A percentile compares a stretch with the other conserved stretches of the same genome.
Evolutionary conservation across 805 yeast genomes (phyloP).

Genomic region (Ogataea chonburiensis): DNA sequence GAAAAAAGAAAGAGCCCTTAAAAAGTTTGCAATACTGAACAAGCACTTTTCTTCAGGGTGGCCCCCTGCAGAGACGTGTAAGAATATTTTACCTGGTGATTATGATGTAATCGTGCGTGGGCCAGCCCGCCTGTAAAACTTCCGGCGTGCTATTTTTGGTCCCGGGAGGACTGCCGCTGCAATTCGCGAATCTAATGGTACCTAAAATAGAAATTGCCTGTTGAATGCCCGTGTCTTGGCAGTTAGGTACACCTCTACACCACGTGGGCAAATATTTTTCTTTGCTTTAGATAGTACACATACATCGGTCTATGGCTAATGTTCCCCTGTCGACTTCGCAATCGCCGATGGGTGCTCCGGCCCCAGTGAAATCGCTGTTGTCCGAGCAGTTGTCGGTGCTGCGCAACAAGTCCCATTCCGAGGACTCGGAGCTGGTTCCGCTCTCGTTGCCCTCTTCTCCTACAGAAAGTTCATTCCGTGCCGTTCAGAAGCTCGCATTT

Average conservation of each 20-base stretch:
- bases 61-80: no score
- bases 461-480: conserved; percentile 1
- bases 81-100: no score
- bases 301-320: conserved; percentile 1
- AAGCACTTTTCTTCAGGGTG: background rate
- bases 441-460: conserved; percentile 4
- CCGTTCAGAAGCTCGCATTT: conserved; percentile 3
- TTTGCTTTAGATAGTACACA: no score
- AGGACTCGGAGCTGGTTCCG: conserved; percentile 1
- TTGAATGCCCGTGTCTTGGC: no score
- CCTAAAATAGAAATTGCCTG: conserved; percentile 7
- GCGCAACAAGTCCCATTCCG: conserved; percentile 11
- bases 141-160: conserved; percentile 5
- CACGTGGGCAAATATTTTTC: no score
- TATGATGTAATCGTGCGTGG: conserved; percentile 7
- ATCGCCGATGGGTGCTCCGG: conserved; percentile 1
- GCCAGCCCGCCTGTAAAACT: conserved; percentile 1
- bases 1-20: conserved; percentile 8
- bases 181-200: conserved; percentile 2
- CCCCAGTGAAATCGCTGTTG: conserved; percentile 9
- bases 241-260: conserved; percentile 6
- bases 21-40: conserved; percentile 3
- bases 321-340: conserved; percentile 3
- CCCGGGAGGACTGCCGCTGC: background rate
- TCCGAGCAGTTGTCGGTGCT: conserved; percentile 11